A percentile compares a stretch with the other conserved stretches of the same genome.
phyloP scores from a whole-genome alignment of 345 rosid genomes.

The Draba incana region DNA sequence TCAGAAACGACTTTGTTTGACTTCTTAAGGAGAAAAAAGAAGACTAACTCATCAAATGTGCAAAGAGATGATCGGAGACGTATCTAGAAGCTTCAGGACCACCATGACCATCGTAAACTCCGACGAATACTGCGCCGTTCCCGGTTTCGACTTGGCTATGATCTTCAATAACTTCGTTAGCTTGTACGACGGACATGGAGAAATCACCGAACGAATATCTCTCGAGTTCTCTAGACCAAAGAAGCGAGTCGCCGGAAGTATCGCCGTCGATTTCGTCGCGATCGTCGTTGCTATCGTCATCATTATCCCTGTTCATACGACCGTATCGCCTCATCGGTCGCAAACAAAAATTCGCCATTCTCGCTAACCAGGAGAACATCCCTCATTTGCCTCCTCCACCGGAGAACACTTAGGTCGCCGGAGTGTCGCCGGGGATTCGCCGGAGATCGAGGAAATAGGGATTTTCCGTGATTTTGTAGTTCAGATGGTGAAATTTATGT shows the following conservation, averaged over 20 bases:
- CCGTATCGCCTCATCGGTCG: constrained; percentile 71
- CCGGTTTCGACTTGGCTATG: constrained; percentile 88
- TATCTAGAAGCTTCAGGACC: constrained; percentile 91
- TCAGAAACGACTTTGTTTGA: not conserved
- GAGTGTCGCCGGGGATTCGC: not conserved
- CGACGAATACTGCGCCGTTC: constrained; percentile 66
- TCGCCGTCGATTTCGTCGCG: constrained; percentile 34
- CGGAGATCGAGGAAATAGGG: constrained; percentile 15
- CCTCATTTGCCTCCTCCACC: constrained; percentile 72
- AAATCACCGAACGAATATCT: constrained; percentile 79
- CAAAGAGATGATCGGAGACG: constrained; percentile 78
- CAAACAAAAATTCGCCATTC: constrained; percentile 73
- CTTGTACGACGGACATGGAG: constrained; percentile 85
- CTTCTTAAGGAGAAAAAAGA: not conserved
- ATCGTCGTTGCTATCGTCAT: not conserved
- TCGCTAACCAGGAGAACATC: constrained; percentile 85
- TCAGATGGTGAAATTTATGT: constrained; percentile 1
- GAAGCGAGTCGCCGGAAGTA: constrained; percentile 49
- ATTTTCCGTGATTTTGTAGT: not conserved
- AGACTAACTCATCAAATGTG: constrained; percentile 69
- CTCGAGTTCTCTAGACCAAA: constrained; percentile 86
- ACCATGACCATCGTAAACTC: constrained; percentile 96
- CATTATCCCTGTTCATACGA: constrained; percentile 81
- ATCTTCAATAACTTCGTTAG: constrained; percentile 85
- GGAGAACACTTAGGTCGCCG: constrained; percentile 34